Conservation (phyloP, 2,329 filamentous ascomycete genomes). For the Bimuria novae-zelandiae region DNA sequence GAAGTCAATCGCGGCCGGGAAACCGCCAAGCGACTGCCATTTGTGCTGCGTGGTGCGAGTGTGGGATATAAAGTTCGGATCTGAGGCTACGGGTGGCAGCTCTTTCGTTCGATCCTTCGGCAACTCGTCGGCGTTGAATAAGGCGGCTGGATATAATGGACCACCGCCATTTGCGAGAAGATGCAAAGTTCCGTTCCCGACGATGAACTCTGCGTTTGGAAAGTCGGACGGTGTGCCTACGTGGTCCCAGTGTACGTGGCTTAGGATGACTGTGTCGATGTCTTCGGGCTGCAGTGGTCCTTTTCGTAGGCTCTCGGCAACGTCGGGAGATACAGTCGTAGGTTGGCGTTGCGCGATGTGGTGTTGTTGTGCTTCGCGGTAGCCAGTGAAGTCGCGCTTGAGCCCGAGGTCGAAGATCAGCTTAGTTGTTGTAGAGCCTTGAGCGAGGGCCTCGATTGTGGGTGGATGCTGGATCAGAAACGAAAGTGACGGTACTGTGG, state of each 20-base stretch:
- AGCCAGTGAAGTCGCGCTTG: slow-evolving; percentile 51
- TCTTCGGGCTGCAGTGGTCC: slow-evolving; percentile 45
- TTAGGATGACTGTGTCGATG: slow-evolving; percentile 53
- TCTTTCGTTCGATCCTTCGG: slow-evolving; percentile 50
- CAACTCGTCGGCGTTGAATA: slow-evolving; percentile 52
- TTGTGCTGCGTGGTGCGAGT: slow-evolving; percentile 17
- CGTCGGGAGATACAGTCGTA: slow-evolving; percentile 51
- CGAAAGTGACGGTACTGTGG: slow-evolving; percentile 58
- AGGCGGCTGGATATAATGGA: slow-evolving; percentile 47
- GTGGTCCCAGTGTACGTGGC: slow-evolving; percentile 64
- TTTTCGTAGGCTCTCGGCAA: slow-evolving; percentile 43
- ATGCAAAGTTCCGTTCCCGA: slow-evolving; percentile 49
- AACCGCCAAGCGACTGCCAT: slow-evolving; percentile 52
- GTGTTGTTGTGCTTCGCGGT: slow-evolving; percentile 50
- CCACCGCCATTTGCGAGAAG: slow-evolving; percentile 33
- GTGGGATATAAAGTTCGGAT: slow-evolving; percentile 28
- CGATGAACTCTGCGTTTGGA: slow-evolving; percentile 52
- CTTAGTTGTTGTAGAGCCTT: slow-evolving; percentile 31
- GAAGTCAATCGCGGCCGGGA: slow-evolving; percentile 54
- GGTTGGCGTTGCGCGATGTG: slow-evolving; percentile 55
- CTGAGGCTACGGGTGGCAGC: slow-evolving; percentile 40
- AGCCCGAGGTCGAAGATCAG: slow-evolving; percentile 61
- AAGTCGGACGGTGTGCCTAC: slow-evolving; percentile 61
- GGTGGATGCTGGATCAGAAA: slow-evolving; percentile 58
- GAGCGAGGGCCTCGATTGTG: not conserved